These are phyloP conservation scores for Ascochyta fabae DNA, from an alignment of 2,329 filamentous ascomycete species.

Conservation along the genomic window DNA sequence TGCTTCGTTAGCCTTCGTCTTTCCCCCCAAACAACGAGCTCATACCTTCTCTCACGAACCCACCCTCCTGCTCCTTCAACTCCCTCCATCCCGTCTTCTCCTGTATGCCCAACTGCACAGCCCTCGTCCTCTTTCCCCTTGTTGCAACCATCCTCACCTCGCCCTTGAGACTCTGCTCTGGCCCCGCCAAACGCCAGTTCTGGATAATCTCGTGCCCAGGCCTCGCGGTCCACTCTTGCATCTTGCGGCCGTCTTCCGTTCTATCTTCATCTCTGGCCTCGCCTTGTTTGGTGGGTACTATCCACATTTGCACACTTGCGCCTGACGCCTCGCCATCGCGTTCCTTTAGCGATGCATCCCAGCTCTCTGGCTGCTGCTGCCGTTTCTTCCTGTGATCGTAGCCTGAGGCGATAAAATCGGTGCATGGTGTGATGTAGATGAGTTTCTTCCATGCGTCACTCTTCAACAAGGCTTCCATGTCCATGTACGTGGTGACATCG, in stretches of 20 bases:
- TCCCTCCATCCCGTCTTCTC: slow-evolving; percentile 40
- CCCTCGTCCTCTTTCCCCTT: slow-evolving; percentile 34
- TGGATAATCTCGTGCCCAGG: slow-evolving; percentile 42
- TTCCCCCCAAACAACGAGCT: background rate
- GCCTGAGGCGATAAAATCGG: slow-evolving; percentile 44
- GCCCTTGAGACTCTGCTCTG: slow-evolving; percentile 42
- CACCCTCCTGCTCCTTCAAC: slow-evolving; percentile 36
- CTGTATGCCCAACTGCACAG: slow-evolving; percentile 36
- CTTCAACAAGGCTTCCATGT: slow-evolving; percentile 41
- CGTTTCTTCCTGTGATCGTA: slow-evolving; percentile 41
- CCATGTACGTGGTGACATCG: slow-evolving; percentile 45
- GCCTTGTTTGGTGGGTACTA: slow-evolving; percentile 30
- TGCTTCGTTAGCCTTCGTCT: slow-evolving; percentile 1
- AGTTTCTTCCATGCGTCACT: slow-evolving; percentile 45
- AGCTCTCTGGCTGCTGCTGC: slow-evolving; percentile 38
- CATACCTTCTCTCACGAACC: slow-evolving; percentile 38
- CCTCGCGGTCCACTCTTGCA: slow-evolving; percentile 38
- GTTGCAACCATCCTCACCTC: slow-evolving; percentile 42
- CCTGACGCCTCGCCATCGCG: slow-evolving; percentile 39
- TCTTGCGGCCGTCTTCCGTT: slow-evolving; percentile 28
- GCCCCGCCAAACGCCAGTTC: slow-evolving; percentile 33
- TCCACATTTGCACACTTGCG: slow-evolving; percentile 44
- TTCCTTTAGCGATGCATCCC: slow-evolving; percentile 40
- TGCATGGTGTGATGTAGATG: slow-evolving; percentile 41
- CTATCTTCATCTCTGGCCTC: slow-evolving; percentile 18